Conservation (phyloP, 345 rosid species). For the Hirschfeldia incana region DNA sequence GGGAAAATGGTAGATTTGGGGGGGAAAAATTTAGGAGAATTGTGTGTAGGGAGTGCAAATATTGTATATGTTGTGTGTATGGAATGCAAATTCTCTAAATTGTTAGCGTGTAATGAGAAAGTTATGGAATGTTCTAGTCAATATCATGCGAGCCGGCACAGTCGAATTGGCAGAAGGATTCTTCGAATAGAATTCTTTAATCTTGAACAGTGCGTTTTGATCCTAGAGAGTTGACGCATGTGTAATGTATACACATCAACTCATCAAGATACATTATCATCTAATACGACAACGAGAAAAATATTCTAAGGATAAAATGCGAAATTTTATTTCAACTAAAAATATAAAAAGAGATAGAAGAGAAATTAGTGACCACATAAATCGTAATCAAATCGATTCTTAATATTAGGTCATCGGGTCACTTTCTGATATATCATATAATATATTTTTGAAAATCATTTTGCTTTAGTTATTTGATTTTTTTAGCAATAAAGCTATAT, state of each 20-base stretch:
- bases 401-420: background rate
- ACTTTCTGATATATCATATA: background rate
- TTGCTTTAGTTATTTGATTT: background rate
- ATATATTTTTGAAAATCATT: background rate
- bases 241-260: background rate
- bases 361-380: slow-evolving; percentile 11
- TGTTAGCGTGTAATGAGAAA: background rate
- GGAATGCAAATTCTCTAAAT: background rate
- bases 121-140: background rate
- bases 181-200: background rate
- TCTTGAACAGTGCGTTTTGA: background rate
- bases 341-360: background rate
- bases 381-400: background rate
- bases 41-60: too few relatives aligned
- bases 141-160: slow-evolving; percentile 19
- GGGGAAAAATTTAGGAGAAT: too few relatives aligned
- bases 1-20: too few relatives aligned
- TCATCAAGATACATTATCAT: slow-evolving; percentile 4
- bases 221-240: slow-evolving; percentile 22
- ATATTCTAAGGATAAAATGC: background rate
- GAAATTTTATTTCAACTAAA: background rate
- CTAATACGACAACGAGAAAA: background rate
- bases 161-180: slow-evolving; percentile 4
- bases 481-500: background rate
- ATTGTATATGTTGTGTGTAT: too few relatives aligned